Percentiles rank a stretch among this genome's conserved stretches.
phyloP scores from a whole-genome alignment of 2,329 filamentous ascomycete species.

The Alternaria sp. region DNA sequence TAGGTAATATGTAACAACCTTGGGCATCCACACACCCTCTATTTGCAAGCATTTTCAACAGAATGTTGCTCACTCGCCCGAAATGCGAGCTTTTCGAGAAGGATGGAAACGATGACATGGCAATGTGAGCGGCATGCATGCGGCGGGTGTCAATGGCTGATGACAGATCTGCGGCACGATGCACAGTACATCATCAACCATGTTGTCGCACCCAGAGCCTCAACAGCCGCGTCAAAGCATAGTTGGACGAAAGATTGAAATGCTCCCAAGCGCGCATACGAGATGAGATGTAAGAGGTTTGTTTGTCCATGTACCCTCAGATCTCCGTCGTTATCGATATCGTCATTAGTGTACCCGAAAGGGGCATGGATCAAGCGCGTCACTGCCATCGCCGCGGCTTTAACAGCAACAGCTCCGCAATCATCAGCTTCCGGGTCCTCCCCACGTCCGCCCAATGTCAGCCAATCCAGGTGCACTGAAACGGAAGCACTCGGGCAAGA shows the following conservation, averaged over 20 bases:
- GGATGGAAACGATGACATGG: background rate
- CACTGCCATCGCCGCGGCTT: conserved; percentile 31
- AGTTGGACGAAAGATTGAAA: background rate
- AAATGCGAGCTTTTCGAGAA: background rate
- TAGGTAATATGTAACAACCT: background rate
- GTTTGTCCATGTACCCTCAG: background rate
- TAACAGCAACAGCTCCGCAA: conserved; percentile 24
- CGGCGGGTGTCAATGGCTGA: background rate
- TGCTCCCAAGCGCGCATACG: background rate
- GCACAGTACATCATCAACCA: background rate
- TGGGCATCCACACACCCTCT: background rate
- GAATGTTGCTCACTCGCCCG: background rate
- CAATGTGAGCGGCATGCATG: background rate
- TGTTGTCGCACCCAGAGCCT: background rate
- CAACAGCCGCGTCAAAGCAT: background rate
- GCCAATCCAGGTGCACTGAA: conserved; percentile 40
- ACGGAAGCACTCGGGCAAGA: conserved; percentile 46
- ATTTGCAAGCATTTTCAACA: background rate
- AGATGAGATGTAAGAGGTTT: background rate
- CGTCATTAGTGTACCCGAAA: conserved; percentile 18
- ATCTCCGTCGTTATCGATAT: conserved; percentile 15
- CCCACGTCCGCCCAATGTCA: conserved; percentile 40
- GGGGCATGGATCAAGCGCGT: conserved; percentile 31
- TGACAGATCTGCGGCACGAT: conserved; percentile 11
- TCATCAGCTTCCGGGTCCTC: conserved; percentile 5